Conservation (phyloP, 1,139 yeast genomes). For the Insectozyma bohioensis region DNA sequence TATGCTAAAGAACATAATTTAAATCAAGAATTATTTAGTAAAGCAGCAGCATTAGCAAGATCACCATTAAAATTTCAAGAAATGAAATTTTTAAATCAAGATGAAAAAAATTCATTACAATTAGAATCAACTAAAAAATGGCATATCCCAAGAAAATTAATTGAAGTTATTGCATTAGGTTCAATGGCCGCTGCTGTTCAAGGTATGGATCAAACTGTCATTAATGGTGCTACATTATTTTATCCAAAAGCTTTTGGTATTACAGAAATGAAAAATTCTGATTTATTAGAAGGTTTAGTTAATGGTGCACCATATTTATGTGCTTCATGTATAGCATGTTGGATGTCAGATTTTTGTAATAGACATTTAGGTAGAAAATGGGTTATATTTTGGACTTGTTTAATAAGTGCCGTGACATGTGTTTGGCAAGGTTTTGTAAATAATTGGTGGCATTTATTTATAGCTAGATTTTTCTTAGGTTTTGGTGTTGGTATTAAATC, state of each 20-base stretch:
- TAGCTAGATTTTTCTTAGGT: constrained; percentile 70
- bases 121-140: constrained; percentile 62
- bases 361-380: constrained; percentile 66
- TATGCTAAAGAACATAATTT: constrained; percentile 62
- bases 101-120: constrained; percentile 55
- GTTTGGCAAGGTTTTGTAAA: constrained; percentile 75
- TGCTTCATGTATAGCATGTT: constrained; percentile 67
- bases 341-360: constrained; percentile 70
- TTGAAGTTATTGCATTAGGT: constrained; percentile 66
- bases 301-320: constrained; percentile 72
- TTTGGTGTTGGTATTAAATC: constrained; percentile 80
- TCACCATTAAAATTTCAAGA: constrained; percentile 54
- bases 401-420: constrained; percentile 63
- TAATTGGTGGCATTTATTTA: constrained; percentile 71
- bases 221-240: constrained; percentile 76
- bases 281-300: constrained; percentile 71
- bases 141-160: constrained; percentile 59
- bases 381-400: constrained; percentile 66
- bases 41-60: constrained; percentile 77
- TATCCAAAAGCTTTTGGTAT: constrained; percentile 59
- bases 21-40: constrained; percentile 63
- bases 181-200: constrained; percentile 89
- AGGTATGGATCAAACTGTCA: constrained; percentile 89
- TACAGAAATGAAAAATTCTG: constrained; percentile 46
- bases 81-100: constrained; percentile 54